Base-by-base conservation (phyloP, 352 stramenopile species). In the Globisporangium carolinianum region DNA sequence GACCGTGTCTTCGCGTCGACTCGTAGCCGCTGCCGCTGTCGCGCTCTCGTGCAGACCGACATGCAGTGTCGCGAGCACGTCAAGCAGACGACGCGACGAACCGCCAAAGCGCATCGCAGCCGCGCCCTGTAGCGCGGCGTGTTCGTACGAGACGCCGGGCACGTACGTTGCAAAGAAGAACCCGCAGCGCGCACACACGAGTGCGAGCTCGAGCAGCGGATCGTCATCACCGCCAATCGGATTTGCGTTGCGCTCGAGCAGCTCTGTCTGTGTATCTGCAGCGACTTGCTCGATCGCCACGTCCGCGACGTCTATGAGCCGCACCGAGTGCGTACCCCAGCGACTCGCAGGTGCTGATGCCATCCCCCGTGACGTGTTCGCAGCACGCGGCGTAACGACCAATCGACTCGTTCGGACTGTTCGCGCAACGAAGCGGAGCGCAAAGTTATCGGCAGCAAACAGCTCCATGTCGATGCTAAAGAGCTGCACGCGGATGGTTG, bases 101-200 rank as follows among this genome's bases (percentile, higher is more conserved):
- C 69, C 69, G 0, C 71, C 42, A 35, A 80, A 75, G 41, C 59
- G 59, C 42, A 60, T 60, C 41, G 24, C 37, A 7, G 55, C 64
- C 9, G 61, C 61, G 41, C 55, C 66, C 9, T 66, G 65, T 3
- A 59, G 39, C 37, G 46, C 47, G 46, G 72, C 72, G 39, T 68
- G 65, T 53, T 78, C 69, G 39, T 83, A 83, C 18, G 73, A 80
- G 6, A 78, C 65, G 3, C 67, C 60, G 15, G 71, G 68, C n/a
- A 80, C 51, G 41, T 64, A 69, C 15, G n/a, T 32, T 8, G 55
- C 32, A 42, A 74, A 75, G 18, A 50, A 66, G 62, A 71, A 73
- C 10, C 52, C 15, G 43, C 72, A 82, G 32, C 24, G 47, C 3
- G 35, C 15, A 47, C 72, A 82, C 7, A 53, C 55, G 48, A 77